Percentiles rank a stretch among this genome's conserved stretches.
Evolutionary conservation across 805 yeast genomes (phyloP).

Genomic region (fission yeast (Schizosaccharomyces pombe)): DNA sequence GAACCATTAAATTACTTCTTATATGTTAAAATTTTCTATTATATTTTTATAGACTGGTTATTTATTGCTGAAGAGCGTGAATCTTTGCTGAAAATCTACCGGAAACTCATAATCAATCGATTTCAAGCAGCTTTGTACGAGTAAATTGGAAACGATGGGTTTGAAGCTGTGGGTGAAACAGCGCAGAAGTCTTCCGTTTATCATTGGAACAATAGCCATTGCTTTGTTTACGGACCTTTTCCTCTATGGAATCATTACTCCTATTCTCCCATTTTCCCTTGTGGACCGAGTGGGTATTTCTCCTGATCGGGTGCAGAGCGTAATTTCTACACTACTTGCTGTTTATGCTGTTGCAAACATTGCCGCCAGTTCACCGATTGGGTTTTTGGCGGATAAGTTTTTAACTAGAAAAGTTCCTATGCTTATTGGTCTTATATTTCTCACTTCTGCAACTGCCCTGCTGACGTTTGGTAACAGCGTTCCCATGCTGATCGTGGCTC

Average conservation of each 20-base stretch:
- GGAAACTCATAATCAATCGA: too few species aligned
- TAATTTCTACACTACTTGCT: conserved; percentile 14
- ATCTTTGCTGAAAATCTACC: too few species aligned
- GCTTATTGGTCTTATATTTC: conserved; percentile 14
- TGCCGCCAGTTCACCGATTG: conserved; percentile 10
- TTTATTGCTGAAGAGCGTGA: too few species aligned
- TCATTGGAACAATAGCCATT: conserved; percentile 9
- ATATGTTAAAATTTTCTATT: too few species aligned
- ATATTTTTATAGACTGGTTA: too few species aligned
- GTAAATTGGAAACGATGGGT: too few species aligned
- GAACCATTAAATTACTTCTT: too few species aligned
- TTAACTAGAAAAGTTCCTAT: conserved; percentile 12
- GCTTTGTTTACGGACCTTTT: conserved; percentile 17
- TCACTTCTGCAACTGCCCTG: conserved; percentile 15
- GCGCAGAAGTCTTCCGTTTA: background rate
- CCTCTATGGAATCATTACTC: conserved; percentile 15
- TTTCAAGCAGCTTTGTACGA: too few species aligned
- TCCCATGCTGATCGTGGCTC: conserved; percentile 13
- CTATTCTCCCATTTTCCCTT: conserved; percentile 17
- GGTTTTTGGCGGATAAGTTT: conserved; percentile 13
- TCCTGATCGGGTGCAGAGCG: conserved; percentile 10
- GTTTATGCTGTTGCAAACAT: conserved; percentile 16
- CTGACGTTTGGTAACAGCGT: conserved; percentile 13
- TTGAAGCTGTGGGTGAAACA: conserved; percentile 3
- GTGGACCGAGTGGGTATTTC: conserved; percentile 13